Percentiles rank a stretch among this genome's conserved stretches.
phyloP scores from a whole-genome alignment of 2,329 filamentous ascomycete genomes.

The Aspergillus pseudoterreus region DNA sequence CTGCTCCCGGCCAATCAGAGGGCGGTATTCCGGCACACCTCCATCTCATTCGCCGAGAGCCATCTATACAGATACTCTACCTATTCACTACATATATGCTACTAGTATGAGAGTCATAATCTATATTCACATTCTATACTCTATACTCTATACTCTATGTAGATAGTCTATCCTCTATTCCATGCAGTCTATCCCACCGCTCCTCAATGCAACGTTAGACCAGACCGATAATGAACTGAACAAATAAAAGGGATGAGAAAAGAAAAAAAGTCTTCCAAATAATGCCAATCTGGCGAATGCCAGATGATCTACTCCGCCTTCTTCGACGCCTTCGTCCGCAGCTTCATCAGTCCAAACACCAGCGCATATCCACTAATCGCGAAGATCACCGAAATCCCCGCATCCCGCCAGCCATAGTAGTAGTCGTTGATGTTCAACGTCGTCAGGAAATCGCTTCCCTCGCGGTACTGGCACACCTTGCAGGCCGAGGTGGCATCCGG shows the following conservation, averaged over 20 bases:
- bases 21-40: neutral
- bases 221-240: neutral
- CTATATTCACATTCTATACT: neutral
- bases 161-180: neutral
- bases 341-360: conserved; percentile 42
- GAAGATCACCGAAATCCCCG: conserved; percentile 57
- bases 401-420: conserved; percentile 65
- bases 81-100: too few species aligned
- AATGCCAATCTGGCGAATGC: too few species aligned
- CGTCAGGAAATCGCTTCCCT: conserved; percentile 57
- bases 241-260: neutral
- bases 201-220: neutral
- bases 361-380: conserved; percentile 52
- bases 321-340: conserved; percentile 36
- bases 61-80: neutral
- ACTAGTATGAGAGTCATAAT: neutral
- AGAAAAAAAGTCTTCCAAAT: neutral
- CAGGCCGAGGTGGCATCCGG: conserved; percentile 56
- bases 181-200: neutral
- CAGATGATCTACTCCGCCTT: conserved; percentile 27
- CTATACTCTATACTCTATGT: conserved; percentile 3
- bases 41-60: neutral
- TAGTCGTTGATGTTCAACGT: conserved; percentile 59
- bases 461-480: conserved; percentile 58
- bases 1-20: neutral